phyloP scores from a whole-genome alignment of 768 basidiomycete species.

The Mycena rosella region DNA sequence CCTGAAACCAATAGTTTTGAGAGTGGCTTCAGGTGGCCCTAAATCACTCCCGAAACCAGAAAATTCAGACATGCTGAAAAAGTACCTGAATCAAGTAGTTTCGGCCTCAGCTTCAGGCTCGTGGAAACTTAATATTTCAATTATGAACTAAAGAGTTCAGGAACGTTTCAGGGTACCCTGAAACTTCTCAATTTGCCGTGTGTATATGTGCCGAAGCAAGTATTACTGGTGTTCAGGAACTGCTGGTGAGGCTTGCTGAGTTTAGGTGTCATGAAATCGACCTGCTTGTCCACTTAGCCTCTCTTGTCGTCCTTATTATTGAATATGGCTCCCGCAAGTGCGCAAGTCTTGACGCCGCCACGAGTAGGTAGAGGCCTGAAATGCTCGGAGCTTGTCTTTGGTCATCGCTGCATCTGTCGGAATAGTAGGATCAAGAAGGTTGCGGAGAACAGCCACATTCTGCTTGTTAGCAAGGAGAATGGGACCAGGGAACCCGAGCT shows the following conservation, averaged over 20 bases:
- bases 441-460: not conserved
- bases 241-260: not conserved
- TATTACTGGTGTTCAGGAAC: not conserved
- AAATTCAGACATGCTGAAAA: too few species aligned
- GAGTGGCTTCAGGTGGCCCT: too few species aligned
- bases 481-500: slow-evolving; percentile 3
- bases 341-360: slow-evolving; percentile 37
- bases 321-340: slow-evolving; percentile 38
- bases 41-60: too few species aligned
- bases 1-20: too few species aligned
- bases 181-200: too few species aligned
- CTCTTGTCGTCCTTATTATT: slow-evolving; percentile 44
- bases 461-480: slow-evolving; percentile 26
- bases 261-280: slow-evolving; percentile 8
- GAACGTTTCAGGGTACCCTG: too few species aligned
- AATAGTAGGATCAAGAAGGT: slow-evolving; percentile 6
- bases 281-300: slow-evolving; percentile 32
- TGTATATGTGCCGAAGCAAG: not conserved
- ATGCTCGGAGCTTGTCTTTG: slow-evolving; percentile 6
- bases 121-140: too few species aligned
- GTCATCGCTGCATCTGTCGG: not conserved
- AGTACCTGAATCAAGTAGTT: too few species aligned
- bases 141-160: too few species aligned
- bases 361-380: slow-evolving; percentile 30
- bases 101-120: too few species aligned